A percentile compares a stretch with the other conserved stretches of the same genome.
These are phyloP conservation scores for Peterozyma toletana DNA, from an alignment of 805 yeast species.

Conservation along the genomic window DNA sequence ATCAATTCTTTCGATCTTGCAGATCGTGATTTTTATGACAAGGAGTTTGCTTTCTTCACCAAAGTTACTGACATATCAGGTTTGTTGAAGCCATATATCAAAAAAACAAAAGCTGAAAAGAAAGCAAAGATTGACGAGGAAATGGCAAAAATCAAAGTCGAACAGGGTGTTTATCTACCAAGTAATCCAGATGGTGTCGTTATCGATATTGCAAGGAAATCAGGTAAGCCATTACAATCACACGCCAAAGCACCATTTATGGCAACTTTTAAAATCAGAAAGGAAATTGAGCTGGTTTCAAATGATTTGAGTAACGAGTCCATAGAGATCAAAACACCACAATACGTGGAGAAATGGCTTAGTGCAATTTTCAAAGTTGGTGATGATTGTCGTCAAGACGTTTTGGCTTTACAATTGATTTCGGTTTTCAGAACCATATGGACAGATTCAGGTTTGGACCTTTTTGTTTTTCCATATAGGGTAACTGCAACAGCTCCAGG, in stretches of 20 bases:
- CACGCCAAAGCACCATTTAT: constrained; percentile 98
- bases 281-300: constrained; percentile 28
- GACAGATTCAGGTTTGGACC: constrained; percentile 81
- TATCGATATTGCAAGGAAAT: constrained; percentile 81
- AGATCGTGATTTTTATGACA: constrained; percentile 64
- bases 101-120: constrained; percentile 92
- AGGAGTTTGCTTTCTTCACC: constrained; percentile 82
- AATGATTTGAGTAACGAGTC: constrained; percentile 6
- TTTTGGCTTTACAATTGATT: constrained; percentile 84
- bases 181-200: constrained; percentile 96
- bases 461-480: constrained; percentile 86
- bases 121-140: constrained; percentile 94
- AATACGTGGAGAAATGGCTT: constrained; percentile 65
- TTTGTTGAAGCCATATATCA: constrained; percentile 88
- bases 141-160: constrained; percentile 69
- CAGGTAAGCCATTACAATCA: constrained; percentile 92
- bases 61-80: constrained; percentile 94
- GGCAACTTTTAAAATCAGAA: constrained; percentile 87
- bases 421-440: constrained; percentile 89
- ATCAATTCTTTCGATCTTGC: constrained; percentile 47
- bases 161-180: constrained; percentile 85
- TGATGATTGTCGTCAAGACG: constrained; percentile 98
- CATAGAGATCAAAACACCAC: constrained; percentile 24
- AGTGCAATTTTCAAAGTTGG: constrained; percentile 98
- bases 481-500: constrained; percentile 99